Evolutionary conservation across 2,329 filamentous ascomycete species (phyloP), one percentile per base, ranked within the genome.

Genomic region (Exophiala alcalophila): DNA sequence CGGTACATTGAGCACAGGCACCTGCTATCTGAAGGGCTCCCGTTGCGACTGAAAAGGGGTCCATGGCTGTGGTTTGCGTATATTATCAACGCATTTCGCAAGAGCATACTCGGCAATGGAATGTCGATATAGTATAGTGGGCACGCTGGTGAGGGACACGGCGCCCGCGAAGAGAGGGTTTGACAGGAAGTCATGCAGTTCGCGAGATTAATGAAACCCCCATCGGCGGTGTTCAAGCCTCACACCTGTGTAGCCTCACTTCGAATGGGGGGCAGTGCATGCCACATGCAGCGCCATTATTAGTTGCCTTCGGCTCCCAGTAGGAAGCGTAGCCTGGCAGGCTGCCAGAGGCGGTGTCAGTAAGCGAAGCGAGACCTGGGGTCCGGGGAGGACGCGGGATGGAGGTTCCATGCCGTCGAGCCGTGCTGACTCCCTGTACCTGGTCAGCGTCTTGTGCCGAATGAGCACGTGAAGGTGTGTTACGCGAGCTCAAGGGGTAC

Each of bases 161-260:
- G n/a, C n/a, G n/a, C n/a, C n/a, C n/a, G n/a, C n/a, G n/a, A n/a
- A n/a, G n/a, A n/a, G n/a, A n/a, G 3, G 10, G 15, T 12, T 18
- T 7, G 36, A 26, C 23, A 14, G 36, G 26, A 12, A 28, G 14
- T 29, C 25, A 2, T 30, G 30, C 9, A 20, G 30, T 18, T 38
- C 16, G 21, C 29, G 24, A 15, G 15, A 26, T 8, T 14, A 12
- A 33, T 18, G 27, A 21, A 15, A 10, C 23, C n/a, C 16, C 27
- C 8, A 32, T 8, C 8, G 2, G 5, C 20, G 19, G 33, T 10
- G 30, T 26, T 24, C 11, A 78, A 54, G 72, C 86, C 48, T 77
- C 76, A 25, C 84, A 86, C 57, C 70, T 95, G 7, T 32, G 6
- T 74, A 77, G 49, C 69, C 83, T 44, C 41, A 44, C 41, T 39